Evolutionary conservation across 768 basidiomycete genomes (phyloP), one percentile per base, ranked within the genome.

Genomic region (Leucosporidium yakuticum): DNA sequence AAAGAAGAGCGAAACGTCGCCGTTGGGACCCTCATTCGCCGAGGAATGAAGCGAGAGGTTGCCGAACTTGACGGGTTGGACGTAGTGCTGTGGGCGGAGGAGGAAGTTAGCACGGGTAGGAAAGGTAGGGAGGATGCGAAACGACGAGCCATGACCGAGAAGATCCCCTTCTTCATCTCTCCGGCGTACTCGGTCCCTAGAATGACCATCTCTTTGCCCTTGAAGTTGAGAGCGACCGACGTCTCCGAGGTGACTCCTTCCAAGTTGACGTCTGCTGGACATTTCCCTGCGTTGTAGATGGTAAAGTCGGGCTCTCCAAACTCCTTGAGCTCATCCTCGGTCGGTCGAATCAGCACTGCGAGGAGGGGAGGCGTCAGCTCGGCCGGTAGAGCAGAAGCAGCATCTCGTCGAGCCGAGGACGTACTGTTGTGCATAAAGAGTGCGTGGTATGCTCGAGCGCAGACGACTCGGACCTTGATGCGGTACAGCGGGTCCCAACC

Each of bases 121-220:
- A 9, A 21, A 17, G 23, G 3, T 23, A 19, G 62, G n/a, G n/a
- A n/a, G n/a, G 27, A 63, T 4, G 5, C 20, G 49, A 9, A 17
- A 14, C 20, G 21, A 51, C 23, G 23, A 2, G 8, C 21, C 50
- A 51, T 58, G 14, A 64, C 63, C 20, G 15, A 49, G 91, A 83
- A 99, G 98, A 99, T 90, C 77, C 96, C 96, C 86, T 99, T 99
- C 83, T 99, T 99, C 96, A 99, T 99, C 83, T 99, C 76, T 44
- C 76, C 76, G 47, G 76, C 76, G 69, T 75, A 75, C 78, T 97
- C 76, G 54, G 77, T 78, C 19, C 81, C 95, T 75, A 99, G 90
- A 77, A 99, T 98, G 76, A 99, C 95, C 96, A 99, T 99, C 81
- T 99, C 96, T 91, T 93, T 96, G 49, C 96, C 90, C 84, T 96